Evolutionary conservation across 257 asterid genomes (phyloP).

Genomic region (Solanum virginianum): DNA sequence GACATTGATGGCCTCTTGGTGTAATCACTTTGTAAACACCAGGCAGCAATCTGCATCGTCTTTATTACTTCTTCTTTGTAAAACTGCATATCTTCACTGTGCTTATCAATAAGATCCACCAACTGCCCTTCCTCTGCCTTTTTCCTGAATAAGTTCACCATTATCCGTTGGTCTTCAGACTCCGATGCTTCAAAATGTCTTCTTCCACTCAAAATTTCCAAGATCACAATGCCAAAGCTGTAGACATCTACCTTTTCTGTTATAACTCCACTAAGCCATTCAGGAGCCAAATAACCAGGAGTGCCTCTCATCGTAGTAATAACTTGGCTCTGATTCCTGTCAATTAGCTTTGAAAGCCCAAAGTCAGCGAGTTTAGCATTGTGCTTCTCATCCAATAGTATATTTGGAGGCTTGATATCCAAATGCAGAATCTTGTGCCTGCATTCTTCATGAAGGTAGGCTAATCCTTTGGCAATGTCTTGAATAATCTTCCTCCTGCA

Average conservation of each 20-base stretch:
- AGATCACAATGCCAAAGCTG: slow-evolving; percentile 15
- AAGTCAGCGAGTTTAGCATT: slow-evolving; percentile 21
- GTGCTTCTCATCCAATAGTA: slow-evolving; percentile 9
- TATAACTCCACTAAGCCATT: slow-evolving; percentile 8
- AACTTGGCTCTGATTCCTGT: slow-evolving; percentile 10
- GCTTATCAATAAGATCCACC: slow-evolving; percentile 10
- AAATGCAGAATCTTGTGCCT: slow-evolving; percentile 16
- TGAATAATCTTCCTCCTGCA: slow-evolving; percentile 10
- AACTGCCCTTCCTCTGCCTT: slow-evolving; percentile 11
- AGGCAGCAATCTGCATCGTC: slow-evolving; percentile 5
- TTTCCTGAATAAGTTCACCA: slow-evolving; percentile 7
- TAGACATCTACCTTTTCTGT: slow-evolving; percentile 18
- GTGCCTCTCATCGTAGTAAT: slow-evolving; percentile 20
- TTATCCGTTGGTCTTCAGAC: slow-evolving; percentile 1
- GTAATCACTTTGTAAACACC: not conserved
- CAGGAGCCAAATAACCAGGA: slow-evolving; percentile 18
- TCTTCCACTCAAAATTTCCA: slow-evolving; percentile 14
- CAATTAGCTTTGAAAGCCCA: slow-evolving; percentile 23
- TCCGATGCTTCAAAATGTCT: slow-evolving; percentile 1
- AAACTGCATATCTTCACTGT: slow-evolving; percentile 3
- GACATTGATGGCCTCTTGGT: slow-evolving; percentile 15
- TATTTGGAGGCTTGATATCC: slow-evolving; percentile 19
- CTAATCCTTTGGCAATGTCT: slow-evolving; percentile 18
- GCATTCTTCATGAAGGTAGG: slow-evolving; percentile 21
- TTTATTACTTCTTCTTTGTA: slow-evolving; percentile 1